phyloP scores from a whole-genome alignment of 345 rosid genomes.

The Dovyalis caffra region DNA sequence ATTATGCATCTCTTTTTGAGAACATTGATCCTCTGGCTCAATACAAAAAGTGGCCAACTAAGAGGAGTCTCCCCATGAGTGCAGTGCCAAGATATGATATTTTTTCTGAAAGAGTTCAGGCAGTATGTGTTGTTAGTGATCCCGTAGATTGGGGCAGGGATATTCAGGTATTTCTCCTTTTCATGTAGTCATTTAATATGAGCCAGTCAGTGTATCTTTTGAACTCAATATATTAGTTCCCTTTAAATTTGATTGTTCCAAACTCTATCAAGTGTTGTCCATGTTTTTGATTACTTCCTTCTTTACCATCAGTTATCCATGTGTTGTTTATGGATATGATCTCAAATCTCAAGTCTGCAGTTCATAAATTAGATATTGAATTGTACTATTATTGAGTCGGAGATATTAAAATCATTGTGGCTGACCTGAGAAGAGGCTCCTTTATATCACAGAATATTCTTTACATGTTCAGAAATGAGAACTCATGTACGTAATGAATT shows the following conservation, averaged over 20 bases:
- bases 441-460: background rate
- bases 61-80: conserved; percentile 3
- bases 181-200: background rate
- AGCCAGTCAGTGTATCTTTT: background rate
- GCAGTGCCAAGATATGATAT: conserved; percentile 19
- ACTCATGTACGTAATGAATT: background rate
- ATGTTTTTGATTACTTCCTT: background rate
- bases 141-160: conserved; percentile 60
- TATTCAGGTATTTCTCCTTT: conserved; percentile 38
- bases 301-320: background rate
- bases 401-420: background rate
- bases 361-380: conserved; percentile 1
- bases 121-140: conserved; percentile 46
- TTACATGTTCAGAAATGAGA: background rate
- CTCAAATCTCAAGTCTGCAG: background rate
- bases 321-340: background rate
- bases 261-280: background rate
- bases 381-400: background rate
- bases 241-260: background rate
- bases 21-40: conserved; percentile 47
- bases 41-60: conserved; percentile 41
- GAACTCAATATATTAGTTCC: background rate
- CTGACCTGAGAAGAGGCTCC: background rate
- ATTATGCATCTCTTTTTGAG: conserved; percentile 42
- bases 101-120: conserved; percentile 35